These are phyloP conservation scores for Odonthalia washingtoniensis DNA, from an alignment of 31 red algal species.

Conservation along the genomic window DNA sequence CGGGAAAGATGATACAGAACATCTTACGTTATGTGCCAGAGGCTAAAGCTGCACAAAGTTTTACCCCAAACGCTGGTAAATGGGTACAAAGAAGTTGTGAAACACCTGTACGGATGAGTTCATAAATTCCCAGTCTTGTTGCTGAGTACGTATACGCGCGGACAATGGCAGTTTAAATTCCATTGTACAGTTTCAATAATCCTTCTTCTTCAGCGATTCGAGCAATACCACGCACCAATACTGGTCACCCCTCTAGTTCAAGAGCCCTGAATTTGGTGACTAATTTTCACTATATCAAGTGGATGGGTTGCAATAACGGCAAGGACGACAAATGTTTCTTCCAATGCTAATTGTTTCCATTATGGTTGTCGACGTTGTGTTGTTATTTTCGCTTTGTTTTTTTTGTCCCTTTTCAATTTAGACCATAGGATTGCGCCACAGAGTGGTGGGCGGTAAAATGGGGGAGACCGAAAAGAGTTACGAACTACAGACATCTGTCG, in stretches of 20 bases:
- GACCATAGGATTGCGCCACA: too few relatives aligned
- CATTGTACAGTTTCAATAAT: constrained; percentile 69
- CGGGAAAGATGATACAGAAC: too few relatives aligned
- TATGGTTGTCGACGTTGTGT: too few relatives aligned
- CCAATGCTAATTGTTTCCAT: background rate
- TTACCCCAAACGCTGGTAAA: constrained; percentile 52
- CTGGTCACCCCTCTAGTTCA: background rate
- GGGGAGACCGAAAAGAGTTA: too few relatives aligned
- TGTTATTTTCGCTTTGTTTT: too few relatives aligned
- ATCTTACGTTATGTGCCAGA: constrained; percentile 63
- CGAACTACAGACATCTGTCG: too few relatives aligned
- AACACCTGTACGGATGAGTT: constrained; percentile 73
- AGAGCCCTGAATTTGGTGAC: constrained; percentile 82
- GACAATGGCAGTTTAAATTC: constrained; percentile 75
- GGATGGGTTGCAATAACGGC: constrained; percentile 79
- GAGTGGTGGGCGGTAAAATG: too few relatives aligned
- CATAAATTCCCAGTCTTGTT: constrained; percentile 83
- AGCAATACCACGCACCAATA: constrained; percentile 42
- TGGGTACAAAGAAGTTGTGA: constrained; percentile 14
- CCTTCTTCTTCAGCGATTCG: constrained; percentile 79
- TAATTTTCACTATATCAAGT: constrained; percentile 92
- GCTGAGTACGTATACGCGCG: constrained; percentile 88
- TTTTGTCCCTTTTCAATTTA: too few relatives aligned
- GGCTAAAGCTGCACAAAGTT: constrained; percentile 61
- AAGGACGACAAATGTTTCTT: background rate